phyloP scores from a whole-genome alignment of 495 filamentous ascomycete species.

The Penicillium angulare region DNA sequence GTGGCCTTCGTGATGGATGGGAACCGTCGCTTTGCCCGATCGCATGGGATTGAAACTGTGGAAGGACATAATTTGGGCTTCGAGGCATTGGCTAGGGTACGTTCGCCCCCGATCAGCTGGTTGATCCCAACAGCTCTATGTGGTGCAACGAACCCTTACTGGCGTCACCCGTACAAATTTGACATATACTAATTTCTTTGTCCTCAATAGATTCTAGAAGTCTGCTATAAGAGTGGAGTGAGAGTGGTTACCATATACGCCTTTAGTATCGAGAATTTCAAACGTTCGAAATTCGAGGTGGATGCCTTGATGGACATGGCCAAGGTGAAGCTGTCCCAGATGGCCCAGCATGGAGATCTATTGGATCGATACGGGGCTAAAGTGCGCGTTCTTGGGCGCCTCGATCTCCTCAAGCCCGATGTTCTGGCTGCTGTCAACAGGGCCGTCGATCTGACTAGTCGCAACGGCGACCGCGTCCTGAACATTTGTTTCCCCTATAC shows the following conservation, averaged over 20 bases:
- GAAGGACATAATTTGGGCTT: conserved; percentile 98
- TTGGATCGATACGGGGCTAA: conserved; percentile 89
- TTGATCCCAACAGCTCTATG: neutral
- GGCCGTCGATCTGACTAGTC: conserved; percentile 76
- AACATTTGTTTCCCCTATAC: conserved; percentile 99
- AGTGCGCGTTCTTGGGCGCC: conserved; percentile 78
- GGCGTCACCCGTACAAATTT: neutral
- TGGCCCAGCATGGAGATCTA: conserved; percentile 89
- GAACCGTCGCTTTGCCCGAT: conserved; percentile 86
- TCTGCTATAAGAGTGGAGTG: conserved; percentile 94
- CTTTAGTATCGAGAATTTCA: conserved; percentile 99
- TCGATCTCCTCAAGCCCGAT: conserved; percentile 76
- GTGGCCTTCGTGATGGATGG: conserved; percentile 99
- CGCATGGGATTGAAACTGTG: conserved; percentile 89
- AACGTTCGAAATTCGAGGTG: conserved; percentile 95
- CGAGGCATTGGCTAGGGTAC: conserved; percentile 83
- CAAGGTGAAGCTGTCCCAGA: conserved; percentile 85
- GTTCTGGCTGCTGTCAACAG: conserved; percentile 83
- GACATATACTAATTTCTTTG: neutral
- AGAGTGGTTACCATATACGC: conserved; percentile 96
- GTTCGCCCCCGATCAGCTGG: neutral
- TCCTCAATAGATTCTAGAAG: conserved; percentile 73
- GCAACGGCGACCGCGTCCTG: conserved; percentile 78
- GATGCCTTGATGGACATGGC: conserved; percentile 98
- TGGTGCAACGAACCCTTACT: neutral